Evolutionary conservation across 306 rosid species (phyloP).

Genomic region (Glycyrrhiza uralensis): DNA sequence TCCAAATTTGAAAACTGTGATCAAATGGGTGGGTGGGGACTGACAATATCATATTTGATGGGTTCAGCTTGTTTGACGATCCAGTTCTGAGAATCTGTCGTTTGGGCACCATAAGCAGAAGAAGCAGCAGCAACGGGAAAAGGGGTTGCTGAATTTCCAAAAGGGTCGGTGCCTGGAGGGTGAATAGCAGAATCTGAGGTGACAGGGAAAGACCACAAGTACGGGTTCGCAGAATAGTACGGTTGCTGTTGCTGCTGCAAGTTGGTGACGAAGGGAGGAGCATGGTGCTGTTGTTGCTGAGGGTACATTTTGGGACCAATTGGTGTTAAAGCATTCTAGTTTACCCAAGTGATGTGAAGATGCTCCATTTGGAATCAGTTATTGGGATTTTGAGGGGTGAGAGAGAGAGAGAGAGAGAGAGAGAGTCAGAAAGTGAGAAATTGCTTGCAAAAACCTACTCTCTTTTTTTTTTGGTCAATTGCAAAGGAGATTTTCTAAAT

Average conservation of each 20-base stretch:
- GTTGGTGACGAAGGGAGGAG: slow-evolving; percentile 10
- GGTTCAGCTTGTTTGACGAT: not conserved
- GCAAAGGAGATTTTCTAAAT: too few relatives aligned
- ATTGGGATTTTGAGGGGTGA: too few relatives aligned
- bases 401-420: too few relatives aligned
- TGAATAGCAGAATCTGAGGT: slow-evolving; percentile 39
- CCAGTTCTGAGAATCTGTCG: slow-evolving; percentile 11
- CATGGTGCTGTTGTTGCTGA: not conserved
- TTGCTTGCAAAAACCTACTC: too few relatives aligned
- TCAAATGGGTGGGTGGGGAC: not conserved
- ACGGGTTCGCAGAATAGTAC: slow-evolving; percentile 23
- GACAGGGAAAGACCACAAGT: slow-evolving; percentile 28
- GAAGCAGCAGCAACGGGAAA: not conserved
- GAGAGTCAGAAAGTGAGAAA: too few relatives aligned
- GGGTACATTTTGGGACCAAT: slow-evolving; percentile 9
- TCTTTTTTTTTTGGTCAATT: too few relatives aligned
- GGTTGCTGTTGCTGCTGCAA: slow-evolving; percentile 13
- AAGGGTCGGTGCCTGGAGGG: slow-evolving; percentile 54
- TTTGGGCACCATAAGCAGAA: not conserved
- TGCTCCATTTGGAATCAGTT: not conserved
- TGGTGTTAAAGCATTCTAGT: not conserved
- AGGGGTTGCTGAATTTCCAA: not conserved
- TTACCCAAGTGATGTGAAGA: not conserved
- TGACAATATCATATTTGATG: not conserved
- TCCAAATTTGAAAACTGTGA: not conserved